Evolutionary conservation across 352 stramenopile species (phyloP), one percentile per base, ranked within the genome.

Genomic region (Phytophthora cryptogea): DNA sequence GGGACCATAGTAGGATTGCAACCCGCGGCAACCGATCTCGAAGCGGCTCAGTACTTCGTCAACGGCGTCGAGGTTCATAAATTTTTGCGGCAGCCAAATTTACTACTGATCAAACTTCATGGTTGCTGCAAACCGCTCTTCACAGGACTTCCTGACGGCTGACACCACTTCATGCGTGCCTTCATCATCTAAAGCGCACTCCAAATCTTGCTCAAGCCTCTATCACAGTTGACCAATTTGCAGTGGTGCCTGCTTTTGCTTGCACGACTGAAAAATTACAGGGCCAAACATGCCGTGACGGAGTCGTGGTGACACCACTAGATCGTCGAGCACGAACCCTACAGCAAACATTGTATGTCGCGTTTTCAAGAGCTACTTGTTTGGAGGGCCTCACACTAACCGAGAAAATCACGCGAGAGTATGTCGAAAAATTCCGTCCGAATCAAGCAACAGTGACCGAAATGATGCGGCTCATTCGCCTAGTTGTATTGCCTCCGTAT

Each of bases 261-360:
- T 71, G 56, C 26, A 71, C 61, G 1, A 66, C 61, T 0, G 66
- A 68, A 43, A 75, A 75, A 20, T 27, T 74, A 0, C 66, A 68
- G 42, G 61, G 66, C 0, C 55, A 74, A 9, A 74, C 66, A 0
- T 74, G 60, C 16, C 17, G 52, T 1, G 46, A 69, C n/a, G 51
- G 56, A 0, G 42, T 74, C 30, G 51, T 74, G 5, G 52, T 74
- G 0, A 71, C 42, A 30, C 42, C 42, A 13, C 20, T 48, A 11
- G 42, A 48, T 33, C 23, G 42, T 30, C 23, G 42, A 10, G 23
- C 11, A 3, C 23, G 42, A 30, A 8, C 20, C 5, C 23, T 23
- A 11, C 35, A 48, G 13, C 42, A 48, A 48, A 33, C 23, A 4
- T 4, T 48, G 5, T 48, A 48, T 3, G 42, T 48, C 4, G 42